These are phyloP conservation scores for Curvularia lunata DNA, from an alignment of 2,329 filamentous ascomycete genomes.

Conservation along the genomic window DNA sequence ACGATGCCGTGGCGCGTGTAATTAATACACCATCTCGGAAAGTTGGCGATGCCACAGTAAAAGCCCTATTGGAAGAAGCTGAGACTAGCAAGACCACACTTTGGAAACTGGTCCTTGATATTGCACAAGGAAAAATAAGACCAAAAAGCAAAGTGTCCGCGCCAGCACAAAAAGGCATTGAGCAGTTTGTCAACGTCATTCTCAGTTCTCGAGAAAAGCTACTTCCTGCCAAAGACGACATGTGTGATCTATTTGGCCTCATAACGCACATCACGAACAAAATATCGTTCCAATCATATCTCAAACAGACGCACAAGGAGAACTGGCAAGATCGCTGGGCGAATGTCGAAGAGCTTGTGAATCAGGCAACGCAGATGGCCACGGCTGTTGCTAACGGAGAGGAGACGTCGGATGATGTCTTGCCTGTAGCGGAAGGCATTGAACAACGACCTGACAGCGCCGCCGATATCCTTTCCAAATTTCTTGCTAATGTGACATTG, in stretches of 20 bases:
- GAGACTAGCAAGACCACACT: constrained; percentile 71
- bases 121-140: constrained; percentile 59
- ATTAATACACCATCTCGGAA: constrained; percentile 84
- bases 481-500: constrained; percentile 89
- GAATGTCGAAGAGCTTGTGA: constrained; percentile 88
- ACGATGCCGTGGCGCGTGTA: constrained; percentile 81
- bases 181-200: constrained; percentile 65
- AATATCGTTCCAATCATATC: constrained; percentile 74
- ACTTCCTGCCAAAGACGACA: constrained; percentile 49
- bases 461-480: constrained; percentile 73
- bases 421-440: constrained; percentile 73
- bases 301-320: constrained; percentile 73
- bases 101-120: constrained; percentile 74
- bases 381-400: constrained; percentile 52
- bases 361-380: constrained; percentile 75
- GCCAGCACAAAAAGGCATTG: constrained; percentile 63
- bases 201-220: constrained; percentile 64
- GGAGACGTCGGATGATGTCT: constrained; percentile 55
- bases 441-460: constrained; percentile 63
- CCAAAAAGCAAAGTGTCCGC: constrained; percentile 62
- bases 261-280: constrained; percentile 67
- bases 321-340: constrained; percentile 74
- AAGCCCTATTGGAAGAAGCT: constrained; percentile 76
- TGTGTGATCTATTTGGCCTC: constrained; percentile 54
- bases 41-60: constrained; percentile 80